These are phyloP conservation scores for Jackrogersella minutella DNA, from an alignment of 495 filamentous ascomycete genomes.

Conservation along the genomic window DNA sequence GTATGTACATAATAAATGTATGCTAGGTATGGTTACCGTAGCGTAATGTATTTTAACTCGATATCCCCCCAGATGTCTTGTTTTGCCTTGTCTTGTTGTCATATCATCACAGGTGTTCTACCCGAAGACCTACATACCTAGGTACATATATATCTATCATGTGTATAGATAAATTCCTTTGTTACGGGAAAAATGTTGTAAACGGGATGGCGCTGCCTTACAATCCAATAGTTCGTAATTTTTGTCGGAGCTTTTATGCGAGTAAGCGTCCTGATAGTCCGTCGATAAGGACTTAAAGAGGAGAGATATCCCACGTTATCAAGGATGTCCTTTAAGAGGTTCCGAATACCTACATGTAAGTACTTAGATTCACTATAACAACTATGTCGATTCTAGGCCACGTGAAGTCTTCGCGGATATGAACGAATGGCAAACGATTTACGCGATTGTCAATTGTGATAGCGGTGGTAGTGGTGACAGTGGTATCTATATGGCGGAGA, in stretches of 20 bases:
- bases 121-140: constrained; percentile 9
- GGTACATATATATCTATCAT: not conserved
- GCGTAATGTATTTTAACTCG: constrained; percentile 24
- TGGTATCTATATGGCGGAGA: not conserved
- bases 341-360: too few relatives aligned
- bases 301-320: constrained; percentile 19
- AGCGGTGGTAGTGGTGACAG: constrained; percentile 2
- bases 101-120: not conserved
- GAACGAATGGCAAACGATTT: constrained; percentile 13
- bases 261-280: constrained; percentile 26
- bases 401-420: constrained; percentile 9
- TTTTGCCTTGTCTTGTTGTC: not conserved
- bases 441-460: constrained; percentile 10
- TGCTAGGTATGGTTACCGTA: too few relatives aligned
- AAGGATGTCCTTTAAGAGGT: not conserved
- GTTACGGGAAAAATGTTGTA: not conserved
- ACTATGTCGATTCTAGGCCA: constrained; percentile 19
- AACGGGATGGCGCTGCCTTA: not conserved
- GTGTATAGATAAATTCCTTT: not conserved
- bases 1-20: too few relatives aligned
- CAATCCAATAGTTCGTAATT: constrained; percentile 4
- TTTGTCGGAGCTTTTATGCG: constrained; percentile 22
- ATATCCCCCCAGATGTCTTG: constrained; percentile 9
- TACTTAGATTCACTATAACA: constrained; percentile 10
- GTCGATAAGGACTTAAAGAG: constrained; percentile 9